phyloP scores from a whole-genome alignment of 2,329 filamentous ascomycete genomes.

The Westerdykella ornata region DNA sequence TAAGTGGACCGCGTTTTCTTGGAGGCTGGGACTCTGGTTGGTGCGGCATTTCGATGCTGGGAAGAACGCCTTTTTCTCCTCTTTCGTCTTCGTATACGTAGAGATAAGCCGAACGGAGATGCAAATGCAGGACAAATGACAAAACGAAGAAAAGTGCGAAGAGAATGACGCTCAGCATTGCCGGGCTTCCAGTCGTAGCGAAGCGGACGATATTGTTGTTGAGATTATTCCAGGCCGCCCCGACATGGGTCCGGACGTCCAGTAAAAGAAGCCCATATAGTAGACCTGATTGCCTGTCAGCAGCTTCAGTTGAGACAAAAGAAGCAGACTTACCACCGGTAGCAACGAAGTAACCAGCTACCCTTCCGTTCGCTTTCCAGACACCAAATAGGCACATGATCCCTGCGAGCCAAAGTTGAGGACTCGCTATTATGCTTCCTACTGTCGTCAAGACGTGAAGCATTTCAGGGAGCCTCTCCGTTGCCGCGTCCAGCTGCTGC shows the following conservation, averaged over 20 bases:
- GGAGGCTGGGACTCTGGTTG: conserved; percentile 1
- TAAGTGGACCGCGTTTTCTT: conserved; percentile 1
- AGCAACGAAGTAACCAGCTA: conserved; percentile 4
- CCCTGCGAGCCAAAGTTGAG: neutral
- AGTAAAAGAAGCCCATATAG: neutral
- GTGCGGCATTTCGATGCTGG: conserved; percentile 5
- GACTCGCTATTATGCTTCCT: neutral
- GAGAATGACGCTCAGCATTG: neutral
- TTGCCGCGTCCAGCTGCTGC: conserved; percentile 2
- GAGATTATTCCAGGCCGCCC: neutral
- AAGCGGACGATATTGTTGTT: too few relatives aligned
- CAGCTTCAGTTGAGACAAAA: neutral
- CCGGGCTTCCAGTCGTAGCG: neutral
- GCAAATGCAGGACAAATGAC: neutral
- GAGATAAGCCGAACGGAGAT: conserved; percentile 3
- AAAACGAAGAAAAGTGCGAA: conserved; percentile 1
- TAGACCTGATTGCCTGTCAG: conserved; percentile 1
- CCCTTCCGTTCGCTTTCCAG: conserved; percentile 5
- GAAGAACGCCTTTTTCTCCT: conserved; percentile 6
- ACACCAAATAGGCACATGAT: conserved; percentile 4
- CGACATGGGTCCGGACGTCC: neutral
- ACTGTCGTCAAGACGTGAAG: conserved; percentile 3
- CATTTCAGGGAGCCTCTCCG: conserved; percentile 3
- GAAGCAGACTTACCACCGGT: neutral
- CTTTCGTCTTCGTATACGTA: conserved; percentile 5